Evolutionary conservation across 768 basidiomycete species (phyloP), one percentile per base, ranked within the genome.

Genomic region (Coprinopsis cinerea): DNA sequence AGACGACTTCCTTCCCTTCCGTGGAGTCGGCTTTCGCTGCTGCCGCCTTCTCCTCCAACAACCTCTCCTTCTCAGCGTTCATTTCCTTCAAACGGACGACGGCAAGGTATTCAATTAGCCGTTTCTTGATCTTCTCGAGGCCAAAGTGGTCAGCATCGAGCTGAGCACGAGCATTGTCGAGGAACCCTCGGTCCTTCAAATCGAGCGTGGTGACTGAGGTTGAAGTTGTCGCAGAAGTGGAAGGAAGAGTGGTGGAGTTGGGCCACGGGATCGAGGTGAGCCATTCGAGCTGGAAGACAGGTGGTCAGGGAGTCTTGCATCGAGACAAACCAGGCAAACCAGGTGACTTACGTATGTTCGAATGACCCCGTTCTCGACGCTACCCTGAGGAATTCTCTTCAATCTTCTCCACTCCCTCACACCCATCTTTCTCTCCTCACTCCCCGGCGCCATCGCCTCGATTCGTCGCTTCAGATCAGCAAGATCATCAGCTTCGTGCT

Each of bases 71-170:
- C 28, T 68, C 72, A 2, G 69, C 71, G 50, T 73, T 74, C 49
- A 76, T 58, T 56, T 77, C 74, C 59, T 75, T 73, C 44, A 78
- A 67, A 52, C 90, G 71, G 27, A 94, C 84, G 10, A 96, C 87
- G 0, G 91, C 92, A 34, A 97, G 78, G 63, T 92, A 96, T 60
- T 96, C 94, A 40, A 95, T 87, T 2, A 95, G 66, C 9, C 93
- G 76, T 55, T 88, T 84, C 75, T 96, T 97, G 63, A 97, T 85
- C 63, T 88, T 90, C 51, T 93, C 90, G 15, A 97, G 72, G 1
- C 94, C 94, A 57, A 84, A 95, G 64, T 97, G 93, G 52, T 95
- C 93, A 11, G 81, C 75, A 57, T 97, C 92, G 7, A 97, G 79
- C 61, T 89, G 91, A 18, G 71, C 71, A 20, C 88, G 82, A 23